Percentiles rank a stretch among this genome's conserved stretches.
Evolutionary conservation across 2,329 filamentous ascomycete species (phyloP).

Genomic region (Emergomyces pasteurianus): DNA sequence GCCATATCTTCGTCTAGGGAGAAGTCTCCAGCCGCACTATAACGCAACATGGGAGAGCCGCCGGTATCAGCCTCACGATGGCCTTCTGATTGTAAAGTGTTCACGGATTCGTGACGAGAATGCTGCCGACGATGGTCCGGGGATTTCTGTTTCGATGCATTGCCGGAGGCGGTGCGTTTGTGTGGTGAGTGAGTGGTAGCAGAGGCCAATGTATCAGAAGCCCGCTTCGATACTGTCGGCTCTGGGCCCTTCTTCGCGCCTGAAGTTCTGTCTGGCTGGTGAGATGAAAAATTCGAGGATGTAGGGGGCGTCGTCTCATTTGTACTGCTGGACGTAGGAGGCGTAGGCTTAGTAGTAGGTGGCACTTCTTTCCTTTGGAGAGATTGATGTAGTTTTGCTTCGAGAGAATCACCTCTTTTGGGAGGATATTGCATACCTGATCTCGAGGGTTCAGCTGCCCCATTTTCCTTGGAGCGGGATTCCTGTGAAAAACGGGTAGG

Average conservation of each 20-base stretch:
- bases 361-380: conserved; percentile 55
- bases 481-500: conserved; percentile 4
- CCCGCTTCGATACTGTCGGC: not conserved
- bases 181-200: conserved; percentile 5
- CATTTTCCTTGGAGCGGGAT: not conserved
- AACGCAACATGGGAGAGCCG: conserved; percentile 57
- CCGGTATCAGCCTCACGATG: conserved; percentile 32
- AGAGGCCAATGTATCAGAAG: conserved; percentile 6
- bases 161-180: conserved; percentile 4
- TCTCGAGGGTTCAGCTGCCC: conserved; percentile 24
- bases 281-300: conserved; percentile 5
- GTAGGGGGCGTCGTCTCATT: conserved; percentile 11
- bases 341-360: conserved; percentile 12
- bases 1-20: conserved; percentile 94
- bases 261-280: not conserved
- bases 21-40: conserved; percentile 71
- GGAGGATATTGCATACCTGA: conserved; percentile 32
- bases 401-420: conserved; percentile 50
- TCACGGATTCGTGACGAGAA: conserved; percentile 38
- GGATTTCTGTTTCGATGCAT: conserved; percentile 1
- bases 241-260: not conserved
- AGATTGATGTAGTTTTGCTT: conserved; percentile 37
- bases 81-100: conserved; percentile 28
- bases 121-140: conserved; percentile 14
- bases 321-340: not conserved